A percentile compares a stretch with the other conserved stretches of the same genome.
Evolutionary conservation across 257 asterid genomes (phyloP).

Genomic region (Solanum bulbocastanum): DNA sequence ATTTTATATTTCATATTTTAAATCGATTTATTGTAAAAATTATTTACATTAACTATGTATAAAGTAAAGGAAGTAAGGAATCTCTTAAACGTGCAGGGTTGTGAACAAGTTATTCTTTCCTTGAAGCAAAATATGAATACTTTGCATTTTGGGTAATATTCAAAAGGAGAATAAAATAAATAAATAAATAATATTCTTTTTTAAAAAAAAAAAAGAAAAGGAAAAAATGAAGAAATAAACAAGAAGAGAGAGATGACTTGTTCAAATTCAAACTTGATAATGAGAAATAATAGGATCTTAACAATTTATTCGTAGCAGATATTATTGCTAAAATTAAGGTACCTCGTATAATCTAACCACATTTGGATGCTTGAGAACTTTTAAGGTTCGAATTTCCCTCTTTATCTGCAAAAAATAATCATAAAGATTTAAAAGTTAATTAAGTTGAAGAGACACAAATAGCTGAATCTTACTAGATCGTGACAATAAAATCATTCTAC

Average conservation of each 20-base stretch:
- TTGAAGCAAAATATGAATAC: background rate
- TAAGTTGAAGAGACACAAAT: background rate
- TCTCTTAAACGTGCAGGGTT: background rate
- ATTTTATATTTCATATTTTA: background rate
- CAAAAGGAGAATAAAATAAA: background rate
- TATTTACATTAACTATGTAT: background rate
- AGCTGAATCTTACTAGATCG: background rate
- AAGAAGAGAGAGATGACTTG: background rate
- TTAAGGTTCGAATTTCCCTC: constrained; percentile 88
- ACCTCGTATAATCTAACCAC: constrained; percentile 92
- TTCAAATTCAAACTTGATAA: background rate
- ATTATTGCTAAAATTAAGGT: background rate
- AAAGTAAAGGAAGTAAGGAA: background rate
- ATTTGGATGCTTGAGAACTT: constrained; percentile 89
- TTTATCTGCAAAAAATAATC: constrained; percentile 46
- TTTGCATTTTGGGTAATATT: background rate
- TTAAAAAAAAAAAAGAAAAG: accelerated
- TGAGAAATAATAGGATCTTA: background rate
- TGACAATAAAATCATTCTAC: background rate
- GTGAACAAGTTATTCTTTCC: background rate
- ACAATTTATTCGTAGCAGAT: background rate
- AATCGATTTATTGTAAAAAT: background rate
- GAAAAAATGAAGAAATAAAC: background rate
- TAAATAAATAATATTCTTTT: background rate
- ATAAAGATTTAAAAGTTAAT: background rate